Base-by-base conservation (phyloP, 2,329 filamentous ascomycete genomes). In the Monilinia fructicola region DNA sequence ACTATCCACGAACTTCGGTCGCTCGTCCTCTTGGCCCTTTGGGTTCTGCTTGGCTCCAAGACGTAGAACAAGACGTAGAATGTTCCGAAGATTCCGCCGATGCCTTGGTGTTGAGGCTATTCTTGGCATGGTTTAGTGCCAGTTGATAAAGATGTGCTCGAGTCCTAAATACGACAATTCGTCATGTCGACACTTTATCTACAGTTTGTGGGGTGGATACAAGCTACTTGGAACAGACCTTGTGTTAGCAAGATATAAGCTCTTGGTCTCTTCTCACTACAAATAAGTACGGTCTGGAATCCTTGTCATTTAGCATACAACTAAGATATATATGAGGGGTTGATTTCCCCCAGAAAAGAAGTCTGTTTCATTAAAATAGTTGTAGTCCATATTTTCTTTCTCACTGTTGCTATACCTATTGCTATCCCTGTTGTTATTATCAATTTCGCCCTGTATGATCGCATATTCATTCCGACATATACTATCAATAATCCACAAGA, bases 361-460 rank as follows among this genome's bases (percentile, higher is more conserved):
- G 7, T 38, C 9, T 4, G 10, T 26, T 1, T 26, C 12, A n/a
- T 38, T 5, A 2, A 46, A 18, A 16, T 6, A 26, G 21, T 38
- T 35, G 16, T 26, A 50, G 11, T 12, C 14, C 28, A 38, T 1
- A 12, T 38, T 18, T 38, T 18, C n/a, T 50, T 50, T 23, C 2
- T 26, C 12, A 18, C n/a, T 12, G 14, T 7, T 38, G 18, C 9
- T 60, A 50, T 35, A 50, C 14, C 11, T 1, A 26, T 60, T 42
- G 40, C 40, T 44, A 26, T 31, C 6, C 31, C 31, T 35, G 31
- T 7, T 35, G 4, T 7, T 35, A 35, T 35, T 7, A 35, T 50
- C 44, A 38, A 60, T 50, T 23, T 50, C 6, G 58, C 58, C 58
- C 58, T 60, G 58, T 26, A 60, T 60, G 58, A 60, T 60, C 35